A percentile compares a stretch with the other conserved stretches of the same genome.
phyloP scores from a whole-genome alignment of 1,139 yeast species.

The Williopsis jadinii region DNA sequence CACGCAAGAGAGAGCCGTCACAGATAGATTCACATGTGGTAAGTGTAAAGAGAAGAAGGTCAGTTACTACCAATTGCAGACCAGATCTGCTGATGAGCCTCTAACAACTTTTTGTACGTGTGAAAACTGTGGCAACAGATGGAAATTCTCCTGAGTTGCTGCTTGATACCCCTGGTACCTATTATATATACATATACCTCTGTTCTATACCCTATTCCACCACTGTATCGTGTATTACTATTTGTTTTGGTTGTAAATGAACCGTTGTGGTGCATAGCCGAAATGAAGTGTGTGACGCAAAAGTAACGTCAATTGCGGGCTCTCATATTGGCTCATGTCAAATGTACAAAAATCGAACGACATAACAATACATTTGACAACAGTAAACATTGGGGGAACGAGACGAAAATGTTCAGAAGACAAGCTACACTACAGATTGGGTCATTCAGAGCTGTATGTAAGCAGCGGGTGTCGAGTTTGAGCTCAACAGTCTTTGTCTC shows the following conservation, averaged over 20 bases:
- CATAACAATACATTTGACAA: not conserved
- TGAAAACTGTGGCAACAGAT: conserved; percentile 94
- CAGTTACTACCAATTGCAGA: conserved; percentile 95
- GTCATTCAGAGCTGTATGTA: not conserved
- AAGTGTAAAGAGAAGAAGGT: conserved; percentile 97
- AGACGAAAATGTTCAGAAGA: not conserved
- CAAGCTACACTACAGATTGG: not conserved
- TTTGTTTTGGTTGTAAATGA: not conserved
- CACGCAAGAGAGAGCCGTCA: conserved; percentile 91
- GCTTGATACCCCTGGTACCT: not conserved
- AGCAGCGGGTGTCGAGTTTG: not conserved
- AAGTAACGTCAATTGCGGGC: not conserved
- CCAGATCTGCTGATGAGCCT: conserved; percentile 98
- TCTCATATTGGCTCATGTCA: not conserved
- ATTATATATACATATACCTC: no score
- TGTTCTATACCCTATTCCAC: not conserved
- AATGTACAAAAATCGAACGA: not conserved
- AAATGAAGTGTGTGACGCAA: not conserved
- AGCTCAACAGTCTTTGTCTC: not conserved
- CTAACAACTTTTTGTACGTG: conserved; percentile 96
- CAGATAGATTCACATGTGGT: conserved; percentile 95
- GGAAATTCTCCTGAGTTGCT: conserved; percentile 68
- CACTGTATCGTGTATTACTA: not conserved
- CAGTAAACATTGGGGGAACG: not conserved
- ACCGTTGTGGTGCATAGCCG: not conserved